These are phyloP conservation scores for Talaromyces sp. DNA, from an alignment of 2,329 filamentous ascomycete genomes.

Conservation along the genomic window DNA sequence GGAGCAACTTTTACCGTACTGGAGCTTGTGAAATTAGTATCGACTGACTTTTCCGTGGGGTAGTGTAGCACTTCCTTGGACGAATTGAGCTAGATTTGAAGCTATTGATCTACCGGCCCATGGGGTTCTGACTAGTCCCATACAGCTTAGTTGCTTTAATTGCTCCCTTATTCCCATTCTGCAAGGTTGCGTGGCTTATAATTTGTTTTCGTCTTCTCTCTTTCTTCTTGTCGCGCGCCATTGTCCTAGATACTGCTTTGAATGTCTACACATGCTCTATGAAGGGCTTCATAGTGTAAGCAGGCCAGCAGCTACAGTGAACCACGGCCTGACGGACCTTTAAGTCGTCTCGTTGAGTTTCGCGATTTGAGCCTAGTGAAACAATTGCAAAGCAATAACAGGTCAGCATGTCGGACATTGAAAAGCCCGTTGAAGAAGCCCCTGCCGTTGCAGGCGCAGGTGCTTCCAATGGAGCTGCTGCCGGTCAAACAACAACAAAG, in stretches of 20 bases:
- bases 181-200: conserved; percentile 11
- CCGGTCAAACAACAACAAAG: background rate
- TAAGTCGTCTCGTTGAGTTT: conserved; percentile 3
- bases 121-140: conserved; percentile 8
- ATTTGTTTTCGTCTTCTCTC: background rate
- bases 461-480: background rate
- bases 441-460: conserved; percentile 1
- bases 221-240: conserved; percentile 2
- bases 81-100: conserved; percentile 11
- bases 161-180: conserved; percentile 12
- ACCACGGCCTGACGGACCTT: background rate
- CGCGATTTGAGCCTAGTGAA: background rate
- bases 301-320: background rate
- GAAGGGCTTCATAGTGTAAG: conserved; percentile 12
- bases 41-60: conserved; percentile 13
- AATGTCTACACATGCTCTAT: conserved; percentile 13
- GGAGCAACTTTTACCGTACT: background rate
- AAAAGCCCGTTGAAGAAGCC: conserved; percentile 10
- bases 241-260: conserved; percentile 2
- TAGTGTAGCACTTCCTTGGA: conserved; percentile 14
- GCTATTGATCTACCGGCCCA: conserved; percentile 12
- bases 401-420: conserved; percentile 14
- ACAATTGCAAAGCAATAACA: background rate
- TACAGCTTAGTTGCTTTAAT: conserved; percentile 10
- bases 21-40: conserved; percentile 14